Conservation (phyloP, 78 protist genomes). For the Guillardia theta region DNA sequence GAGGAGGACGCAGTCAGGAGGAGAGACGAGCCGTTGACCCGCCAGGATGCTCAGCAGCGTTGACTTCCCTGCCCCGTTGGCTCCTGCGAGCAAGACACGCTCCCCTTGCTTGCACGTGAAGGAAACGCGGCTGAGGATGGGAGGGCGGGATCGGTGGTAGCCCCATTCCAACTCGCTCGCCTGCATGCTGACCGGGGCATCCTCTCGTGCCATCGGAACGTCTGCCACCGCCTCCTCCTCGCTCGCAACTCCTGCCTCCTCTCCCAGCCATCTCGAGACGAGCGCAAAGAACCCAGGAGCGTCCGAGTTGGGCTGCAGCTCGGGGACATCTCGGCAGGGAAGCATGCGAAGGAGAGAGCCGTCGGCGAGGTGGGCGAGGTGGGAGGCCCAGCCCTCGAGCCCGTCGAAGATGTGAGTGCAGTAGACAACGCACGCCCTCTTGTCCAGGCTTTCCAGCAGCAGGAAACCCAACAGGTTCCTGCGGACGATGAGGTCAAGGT, state of each 20-base stretch:
- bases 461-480: conserved; percentile 43
- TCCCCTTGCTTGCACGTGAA: too few species aligned
- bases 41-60: not conserved
- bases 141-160: too few species aligned
- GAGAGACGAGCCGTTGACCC: not conserved
- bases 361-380: not conserved
- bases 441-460: not conserved
- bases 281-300: not conserved
- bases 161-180: not conserved
- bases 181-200: too few species aligned
- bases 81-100: not conserved
- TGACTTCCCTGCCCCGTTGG: conserved; percentile 27
- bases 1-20: not conserved
- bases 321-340: not conserved
- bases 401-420: conserved; percentile 72
- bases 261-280: not conserved
- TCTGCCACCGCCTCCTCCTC: not conserved
- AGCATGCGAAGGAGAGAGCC: not conserved
- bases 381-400: conserved; percentile 63
- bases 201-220: too few species aligned
- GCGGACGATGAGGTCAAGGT: conserved; percentile 59
- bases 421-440: conserved; percentile 36
- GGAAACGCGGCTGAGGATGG: too few species aligned
- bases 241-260: not conserved
- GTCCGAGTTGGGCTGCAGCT: not conserved